Conservation (phyloP, 306 rosid species). For the Herpetospermum pedunculosum region DNA sequence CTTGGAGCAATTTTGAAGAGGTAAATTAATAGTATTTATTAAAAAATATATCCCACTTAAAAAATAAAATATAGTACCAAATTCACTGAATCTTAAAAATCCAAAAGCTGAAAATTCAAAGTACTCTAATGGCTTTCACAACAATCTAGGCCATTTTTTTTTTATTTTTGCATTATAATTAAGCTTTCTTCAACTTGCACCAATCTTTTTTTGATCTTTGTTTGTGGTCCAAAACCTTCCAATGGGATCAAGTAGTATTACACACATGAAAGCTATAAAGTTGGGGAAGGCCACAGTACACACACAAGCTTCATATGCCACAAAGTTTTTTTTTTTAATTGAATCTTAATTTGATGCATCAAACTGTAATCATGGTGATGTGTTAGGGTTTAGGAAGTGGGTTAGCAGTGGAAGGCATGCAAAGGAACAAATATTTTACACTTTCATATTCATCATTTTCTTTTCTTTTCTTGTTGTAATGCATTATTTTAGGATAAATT, state of each 20-base stretch:
- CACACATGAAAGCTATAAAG: conserved; percentile 9
- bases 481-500: background rate
- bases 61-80: background rate
- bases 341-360: background rate
- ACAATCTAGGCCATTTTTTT: background rate
- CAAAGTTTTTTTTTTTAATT: background rate
- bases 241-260: background rate
- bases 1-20: too few relatives aligned
- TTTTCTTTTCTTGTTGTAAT: background rate
- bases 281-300: background rate
- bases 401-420: background rate
- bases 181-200: background rate
- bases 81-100: background rate
- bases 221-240: background rate
- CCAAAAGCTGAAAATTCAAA: background rate
- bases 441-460: background rate
- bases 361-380: background rate
- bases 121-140: background rate
- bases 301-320: background rate
- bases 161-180: background rate
- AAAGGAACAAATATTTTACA: background rate
- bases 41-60: too few relatives aligned
- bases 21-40: too few relatives aligned
- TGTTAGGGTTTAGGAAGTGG: background rate
- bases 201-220: background rate